These are phyloP conservation scores for Acacia confusa DNA, from an alignment of 306 rosid species.

Conservation along the genomic window DNA sequence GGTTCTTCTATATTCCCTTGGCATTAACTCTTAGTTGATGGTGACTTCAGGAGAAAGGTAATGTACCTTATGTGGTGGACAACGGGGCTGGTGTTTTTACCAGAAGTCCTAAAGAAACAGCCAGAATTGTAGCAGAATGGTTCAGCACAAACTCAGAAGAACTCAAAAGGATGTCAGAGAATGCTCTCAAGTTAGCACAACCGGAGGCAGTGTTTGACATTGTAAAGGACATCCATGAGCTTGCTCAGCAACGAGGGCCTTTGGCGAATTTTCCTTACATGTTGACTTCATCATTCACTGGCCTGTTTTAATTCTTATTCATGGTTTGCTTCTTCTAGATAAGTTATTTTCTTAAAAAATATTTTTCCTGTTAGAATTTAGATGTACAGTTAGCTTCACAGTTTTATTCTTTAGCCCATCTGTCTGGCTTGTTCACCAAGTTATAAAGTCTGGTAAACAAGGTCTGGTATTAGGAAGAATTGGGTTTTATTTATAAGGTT, in stretches of 20 bases:
- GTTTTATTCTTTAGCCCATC: conserved; percentile 55
- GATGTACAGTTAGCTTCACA: conserved; percentile 58
- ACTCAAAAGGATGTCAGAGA: conserved; percentile 65
- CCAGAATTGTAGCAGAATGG: conserved; percentile 82
- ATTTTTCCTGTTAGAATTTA: conserved; percentile 36
- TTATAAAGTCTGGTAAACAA: conserved; percentile 18
- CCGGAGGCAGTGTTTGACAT: conserved; percentile 95
- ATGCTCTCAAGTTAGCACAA: conserved; percentile 82
- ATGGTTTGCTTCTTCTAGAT: conserved; percentile 11
- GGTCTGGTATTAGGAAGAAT: conserved; percentile 10
- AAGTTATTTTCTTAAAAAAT: neutral
- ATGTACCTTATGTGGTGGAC: conserved; percentile 92
- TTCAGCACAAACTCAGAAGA: conserved; percentile 75
- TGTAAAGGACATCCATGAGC: conserved; percentile 86
- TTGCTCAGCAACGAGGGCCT: conserved; percentile 75
- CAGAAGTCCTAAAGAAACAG: conserved; percentile 84
- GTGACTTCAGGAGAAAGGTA: conserved; percentile 85
- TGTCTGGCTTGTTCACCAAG: conserved; percentile 24
- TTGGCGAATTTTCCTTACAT: conserved; percentile 63
- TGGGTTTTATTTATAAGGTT: conserved; percentile 18
- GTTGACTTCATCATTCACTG: conserved; percentile 83
- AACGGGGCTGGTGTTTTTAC: conserved; percentile 98
- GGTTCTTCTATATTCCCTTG: neutral
- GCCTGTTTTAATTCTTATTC: conserved; percentile 47
- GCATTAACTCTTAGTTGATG: conserved; percentile 14